These are phyloP conservation scores for Phanerodontia chrysosporium DNA, from an alignment of 768 basidiomycete genomes.

Conservation along the genomic window DNA sequence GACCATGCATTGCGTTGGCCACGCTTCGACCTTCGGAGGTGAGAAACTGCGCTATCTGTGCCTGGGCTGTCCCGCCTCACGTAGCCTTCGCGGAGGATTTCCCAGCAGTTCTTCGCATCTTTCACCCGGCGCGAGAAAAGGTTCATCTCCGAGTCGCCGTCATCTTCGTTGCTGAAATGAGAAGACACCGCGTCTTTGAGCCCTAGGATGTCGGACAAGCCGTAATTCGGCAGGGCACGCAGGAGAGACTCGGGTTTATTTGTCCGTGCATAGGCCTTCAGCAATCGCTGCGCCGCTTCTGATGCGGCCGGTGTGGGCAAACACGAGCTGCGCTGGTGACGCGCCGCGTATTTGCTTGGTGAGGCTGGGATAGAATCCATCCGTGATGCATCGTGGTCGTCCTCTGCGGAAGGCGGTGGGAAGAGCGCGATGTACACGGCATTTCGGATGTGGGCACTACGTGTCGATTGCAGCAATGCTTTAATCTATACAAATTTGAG, in stretches of 20 bases:
- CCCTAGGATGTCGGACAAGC: conserved; percentile 9
- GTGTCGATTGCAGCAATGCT: not conserved
- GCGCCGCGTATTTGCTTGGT: conserved; percentile 30
- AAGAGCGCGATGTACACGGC: conserved; percentile 70
- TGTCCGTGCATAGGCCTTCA: conserved; percentile 52
- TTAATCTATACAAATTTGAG: not conserved
- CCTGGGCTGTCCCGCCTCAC: conserved; percentile 31
- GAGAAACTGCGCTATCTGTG: not conserved
- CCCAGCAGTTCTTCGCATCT: conserved; percentile 57
- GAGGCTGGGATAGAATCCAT: conserved; percentile 21
- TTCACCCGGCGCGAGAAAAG: conserved; percentile 50
- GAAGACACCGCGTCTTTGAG: conserved; percentile 1
- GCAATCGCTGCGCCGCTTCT: conserved; percentile 45
- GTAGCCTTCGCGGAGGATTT: conserved; percentile 53
- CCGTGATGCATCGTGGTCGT: conserved; percentile 2
- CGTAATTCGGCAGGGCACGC: conserved; percentile 51
- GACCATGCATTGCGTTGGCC: conserved; percentile 27
- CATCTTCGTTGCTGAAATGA: conserved; percentile 27
- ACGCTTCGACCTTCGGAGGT: conserved; percentile 12
- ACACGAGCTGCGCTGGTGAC: conserved; percentile 36
- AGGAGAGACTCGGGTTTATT: conserved; percentile 52
- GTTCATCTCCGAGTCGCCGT: conserved; percentile 55
- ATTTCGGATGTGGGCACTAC: conserved; percentile 61
- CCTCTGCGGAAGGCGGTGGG: conserved; percentile 34
- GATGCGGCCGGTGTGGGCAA: conserved; percentile 43